Base-by-base conservation (phyloP, 1,139 yeast genomes). In the Suzukiozyma palmioleophila region DNA sequence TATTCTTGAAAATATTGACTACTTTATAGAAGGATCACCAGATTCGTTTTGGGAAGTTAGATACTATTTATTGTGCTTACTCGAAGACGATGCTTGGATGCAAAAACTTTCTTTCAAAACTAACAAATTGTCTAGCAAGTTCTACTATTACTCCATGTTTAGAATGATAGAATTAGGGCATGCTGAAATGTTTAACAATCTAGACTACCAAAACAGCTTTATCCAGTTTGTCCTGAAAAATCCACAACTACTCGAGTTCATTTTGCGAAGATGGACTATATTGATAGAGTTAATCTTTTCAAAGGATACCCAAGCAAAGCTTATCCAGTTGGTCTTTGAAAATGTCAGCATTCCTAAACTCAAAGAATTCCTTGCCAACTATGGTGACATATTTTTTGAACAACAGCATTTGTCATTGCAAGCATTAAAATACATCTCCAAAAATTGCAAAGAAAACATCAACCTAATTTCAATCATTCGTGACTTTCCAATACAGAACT, bases 191-290 rank as follows among this genome's bases (percentile, higher is more conserved):
- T 9, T 43, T 6, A 26, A 36, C n/a, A 13, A 8, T 8, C n/a
- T 13, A 3, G 30, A 40, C 1, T 39, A 50, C 11, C 52, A 57
- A 11, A 36, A 42, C 0, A 40, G 47, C 0, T 69, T 78, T 40
- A 37, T 67, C n/a, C 39, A 52, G 2, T 60, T 52, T 35, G 43
- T 63, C 3, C 33, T 36, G 25, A 43, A 33, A 35, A 42, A 38
- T 30, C 4, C 42, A 0, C 35, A 40, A 0, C 43, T 64, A 12
- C 38, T 71, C 3, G 37, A 46, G 2, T 45, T 54, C 3, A 43
- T 72, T 0, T 64, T 79, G 39, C 48, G 52, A n/a, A 75, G 87
- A 53, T 83, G 87, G 87, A 51, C 70, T 25, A 69, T 81, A 0
- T 41, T 81, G 0, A 45, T 81, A 3, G 71, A 78, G 38, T 37